A percentile compares a stretch with the other conserved stretches of the same genome.
phyloP scores from a whole-genome alignment of 768 basidiomycete species.

The Rhizopogon rudus region DNA sequence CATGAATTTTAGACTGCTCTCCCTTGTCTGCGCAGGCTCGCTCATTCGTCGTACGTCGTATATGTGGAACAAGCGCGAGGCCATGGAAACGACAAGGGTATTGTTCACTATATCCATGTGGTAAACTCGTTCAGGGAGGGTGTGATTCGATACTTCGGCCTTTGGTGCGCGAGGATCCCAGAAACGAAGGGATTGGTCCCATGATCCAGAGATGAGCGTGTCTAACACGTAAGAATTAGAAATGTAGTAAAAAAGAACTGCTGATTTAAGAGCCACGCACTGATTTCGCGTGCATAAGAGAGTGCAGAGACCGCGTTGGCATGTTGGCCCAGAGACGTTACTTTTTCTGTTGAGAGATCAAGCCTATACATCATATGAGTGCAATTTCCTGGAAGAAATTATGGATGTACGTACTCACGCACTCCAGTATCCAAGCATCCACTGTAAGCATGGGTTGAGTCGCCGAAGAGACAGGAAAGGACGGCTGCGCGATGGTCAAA shows the following conservation, averaged over 20 bases:
- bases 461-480: constrained; percentile 72
- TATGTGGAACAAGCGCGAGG: constrained; percentile 84
- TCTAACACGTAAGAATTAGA: constrained; percentile 36
- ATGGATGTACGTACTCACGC: constrained; percentile 54
- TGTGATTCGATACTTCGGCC: constrained; percentile 51
- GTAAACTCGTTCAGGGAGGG: constrained; percentile 83
- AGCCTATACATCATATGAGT: constrained; percentile 41
- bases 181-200: constrained; percentile 85
- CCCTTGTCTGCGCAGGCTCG: constrained; percentile 70
- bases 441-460: constrained; percentile 66
- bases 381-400: not conserved
- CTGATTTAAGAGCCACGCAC: constrained; percentile 35
- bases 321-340: constrained; percentile 75
- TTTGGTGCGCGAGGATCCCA: constrained; percentile 75
- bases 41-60: constrained; percentile 83
- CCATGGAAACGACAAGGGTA: constrained; percentile 89
- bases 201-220: constrained; percentile 78
- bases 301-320: constrained; percentile 76
- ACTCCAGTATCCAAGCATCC: constrained; percentile 86
- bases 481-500: constrained; percentile 89
- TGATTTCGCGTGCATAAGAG: constrained; percentile 58
- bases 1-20: constrained; percentile 94
- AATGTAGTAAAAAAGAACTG: not conserved
- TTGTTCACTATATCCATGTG: constrained; percentile 73
- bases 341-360: constrained; percentile 69